Percentiles rank a stretch among this genome's conserved stretches.
These are phyloP conservation scores for Pleurotus eryngii DNA, from an alignment of 768 basidiomycete genomes.

Conservation along the genomic window DNA sequence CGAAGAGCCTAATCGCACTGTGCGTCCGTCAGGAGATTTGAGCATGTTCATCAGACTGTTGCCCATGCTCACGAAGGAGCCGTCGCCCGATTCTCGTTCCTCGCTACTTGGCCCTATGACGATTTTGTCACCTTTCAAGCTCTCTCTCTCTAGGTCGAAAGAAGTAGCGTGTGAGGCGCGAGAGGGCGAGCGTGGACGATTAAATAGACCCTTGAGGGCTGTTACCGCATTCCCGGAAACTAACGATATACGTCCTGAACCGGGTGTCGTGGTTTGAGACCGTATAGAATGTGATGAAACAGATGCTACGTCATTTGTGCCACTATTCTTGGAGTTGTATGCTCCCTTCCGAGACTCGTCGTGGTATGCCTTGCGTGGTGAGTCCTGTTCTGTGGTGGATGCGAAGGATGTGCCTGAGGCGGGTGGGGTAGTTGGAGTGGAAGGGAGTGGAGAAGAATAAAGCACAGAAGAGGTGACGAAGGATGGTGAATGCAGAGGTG, in stretches of 20 bases:
- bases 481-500: slow-evolving; percentile 3
- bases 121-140: background rate
- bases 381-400: slow-evolving; percentile 9
- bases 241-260: slow-evolving; percentile 18
- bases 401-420: slow-evolving; percentile 7
- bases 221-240: slow-evolving; percentile 42
- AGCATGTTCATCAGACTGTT: slow-evolving; percentile 52
- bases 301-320: slow-evolving; percentile 44
- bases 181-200: slow-evolving; percentile 57
- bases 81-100: slow-evolving; percentile 35
- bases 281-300: slow-evolving; percentile 41
- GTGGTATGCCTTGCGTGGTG: background rate
- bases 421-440: slow-evolving; percentile 24
- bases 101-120: slow-evolving; percentile 12
- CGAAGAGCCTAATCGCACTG: background rate
- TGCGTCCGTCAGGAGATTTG: slow-evolving; percentile 17
- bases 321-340: slow-evolving; percentile 14
- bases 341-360: slow-evolving; percentile 16
- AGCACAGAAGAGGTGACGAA: slow-evolving; percentile 14
- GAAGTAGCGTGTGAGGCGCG: slow-evolving; percentile 34
- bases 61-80: slow-evolving; percentile 56
- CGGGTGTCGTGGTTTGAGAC: slow-evolving; percentile 40
- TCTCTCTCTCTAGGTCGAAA: slow-evolving; percentile 28
- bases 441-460: slow-evolving; percentile 24
- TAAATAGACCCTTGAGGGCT: slow-evolving; percentile 59